A percentile compares a stretch with the other conserved stretches of the same genome.
Evolutionary conservation across 768 basidiomycete species (phyloP).

Genomic region (Melanogaster broomeanus): DNA sequence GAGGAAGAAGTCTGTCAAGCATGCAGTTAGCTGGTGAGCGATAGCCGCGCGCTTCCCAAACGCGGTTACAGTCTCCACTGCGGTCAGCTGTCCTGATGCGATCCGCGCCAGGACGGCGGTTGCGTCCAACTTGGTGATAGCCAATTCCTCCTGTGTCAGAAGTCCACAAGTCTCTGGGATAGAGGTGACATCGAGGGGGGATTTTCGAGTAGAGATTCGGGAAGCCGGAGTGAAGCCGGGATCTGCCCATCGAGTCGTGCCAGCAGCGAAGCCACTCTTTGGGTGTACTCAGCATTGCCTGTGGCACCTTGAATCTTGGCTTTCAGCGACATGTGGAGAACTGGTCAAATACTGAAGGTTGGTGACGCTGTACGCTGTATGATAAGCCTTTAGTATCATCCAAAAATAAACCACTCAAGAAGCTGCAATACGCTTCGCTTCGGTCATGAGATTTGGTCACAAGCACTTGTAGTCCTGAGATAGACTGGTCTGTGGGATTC

Average conservation of each 20-base stretch:
- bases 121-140: constrained; percentile 38
- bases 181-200: constrained; percentile 34
- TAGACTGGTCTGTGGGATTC: neutral
- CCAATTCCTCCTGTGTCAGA: constrained; percentile 31
- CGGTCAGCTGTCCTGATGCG: constrained; percentile 31
- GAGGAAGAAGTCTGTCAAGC: constrained; percentile 46
- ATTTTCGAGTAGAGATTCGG: constrained; percentile 15
- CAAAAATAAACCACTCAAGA: neutral
- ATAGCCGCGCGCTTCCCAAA: constrained; percentile 54
- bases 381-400: neutral
- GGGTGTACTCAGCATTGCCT: constrained; percentile 20
- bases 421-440: neutral
- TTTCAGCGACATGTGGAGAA: constrained; percentile 17
- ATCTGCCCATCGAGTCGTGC: constrained; percentile 26
- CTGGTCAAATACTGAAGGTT: neutral
- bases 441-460: neutral
- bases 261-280: constrained; percentile 16
- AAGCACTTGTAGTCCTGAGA: neutral
- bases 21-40: constrained; percentile 47
- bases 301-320: constrained; percentile 22
- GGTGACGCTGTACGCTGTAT: neutral
- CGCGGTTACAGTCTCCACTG: constrained; percentile 42
- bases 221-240: constrained; percentile 18
- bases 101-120: constrained; percentile 33
- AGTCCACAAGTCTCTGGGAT: constrained; percentile 36